Base-by-base conservation (phyloP, 768 basidiomycete genomes). In the Trametes cubensis region DNA sequence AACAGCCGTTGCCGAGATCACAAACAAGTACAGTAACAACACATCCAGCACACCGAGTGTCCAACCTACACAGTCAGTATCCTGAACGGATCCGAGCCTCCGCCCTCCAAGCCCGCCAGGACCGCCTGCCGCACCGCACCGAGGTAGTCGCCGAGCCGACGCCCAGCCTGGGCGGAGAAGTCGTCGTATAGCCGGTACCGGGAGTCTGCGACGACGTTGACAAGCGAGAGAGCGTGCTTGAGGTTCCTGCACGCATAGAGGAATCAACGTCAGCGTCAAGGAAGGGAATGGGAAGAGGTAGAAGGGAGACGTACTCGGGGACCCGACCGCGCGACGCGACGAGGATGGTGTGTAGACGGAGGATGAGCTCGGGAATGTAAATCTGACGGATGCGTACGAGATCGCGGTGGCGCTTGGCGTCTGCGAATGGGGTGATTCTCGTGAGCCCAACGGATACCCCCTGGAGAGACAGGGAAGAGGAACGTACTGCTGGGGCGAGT, bases 201-300 rank as follows among this genome's bases (percentile, higher is more conserved):
- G 62, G 93, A 92, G 72, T 95, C 93, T 0, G 94, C 94, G 6
- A 98, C 88, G 34, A 91, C 78, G 66, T 91, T 94, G n/a, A 85
- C 86, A 5, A 98, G 80, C 47, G 88, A 79, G 61, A 98, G 74
- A 0, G 89, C 86, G 10, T 83, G 82, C 66, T 89, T 86, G 28
- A 96, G 77, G 73, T 92, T 90, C 56, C 94, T 95, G 63, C 25
- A 47, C 4, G 15, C 20, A 41, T 20, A 46, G 15, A 38, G 8
- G 26, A 41, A 18, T 25, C 6, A 55, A 11, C 14, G 23, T 28
- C 8, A 50, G 41, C 21, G 26, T 23, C 21, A 2, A 15, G n/a
- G n/a, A 7, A 50, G n/a, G 45, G 23, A 18, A 49, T 42, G n/a
- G n/a, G 46, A 23, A 46, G 47, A 44, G 17, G 42, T 15, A 28